These are phyloP conservation scores for Vitis cinerea DNA, from an alignment of 164 flowering plant genomes.

Conservation along the genomic window DNA sequence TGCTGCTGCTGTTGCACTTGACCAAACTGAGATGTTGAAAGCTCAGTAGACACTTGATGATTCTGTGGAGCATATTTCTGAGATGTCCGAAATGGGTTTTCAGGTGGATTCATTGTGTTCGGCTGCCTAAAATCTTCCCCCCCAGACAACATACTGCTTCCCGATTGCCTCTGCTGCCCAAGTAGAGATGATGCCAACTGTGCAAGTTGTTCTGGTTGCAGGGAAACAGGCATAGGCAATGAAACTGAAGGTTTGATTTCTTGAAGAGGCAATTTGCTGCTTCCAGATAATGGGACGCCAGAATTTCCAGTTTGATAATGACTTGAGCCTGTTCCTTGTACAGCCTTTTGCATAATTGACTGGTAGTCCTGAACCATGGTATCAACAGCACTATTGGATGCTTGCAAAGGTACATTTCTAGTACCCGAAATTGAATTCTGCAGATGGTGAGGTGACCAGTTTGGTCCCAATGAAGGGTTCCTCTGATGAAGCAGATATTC, in stretches of 20 bases:
- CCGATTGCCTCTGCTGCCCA: conserved; percentile 49
- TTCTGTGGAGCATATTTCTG: conserved; percentile 27
- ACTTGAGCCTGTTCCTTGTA: conserved; percentile 31
- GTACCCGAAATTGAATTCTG: conserved; percentile 30
- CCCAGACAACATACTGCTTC: conserved; percentile 17
- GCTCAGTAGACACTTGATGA: conserved; percentile 28
- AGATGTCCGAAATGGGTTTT: conserved; percentile 12
- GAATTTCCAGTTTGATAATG: conserved; percentile 33
- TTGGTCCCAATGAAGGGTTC: conserved; percentile 28
- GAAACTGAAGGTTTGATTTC: conserved; percentile 35
- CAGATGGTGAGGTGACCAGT: conserved; percentile 40
- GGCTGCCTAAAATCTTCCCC: conserved; percentile 31
- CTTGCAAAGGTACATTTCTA: conserved; percentile 31
- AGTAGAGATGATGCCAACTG: conserved; percentile 72
- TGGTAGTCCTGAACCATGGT: conserved; percentile 28
- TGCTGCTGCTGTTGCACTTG: conserved; percentile 39
- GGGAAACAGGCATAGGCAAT: conserved; percentile 22
- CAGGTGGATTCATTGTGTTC: conserved; percentile 26
- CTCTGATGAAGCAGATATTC: conserved; percentile 30
- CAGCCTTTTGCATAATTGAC: conserved; percentile 17
- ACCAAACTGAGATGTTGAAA: conserved; percentile 33
- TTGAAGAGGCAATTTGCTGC: conserved; percentile 23
- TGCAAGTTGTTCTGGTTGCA: conserved; percentile 69
- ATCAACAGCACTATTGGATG: conserved; percentile 19
- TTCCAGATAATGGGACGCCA: conserved; percentile 24